Evolutionary conservation across 2,329 filamentous ascomycete genomes (phyloP).

Genomic region (Paecilomyces sp.): DNA sequence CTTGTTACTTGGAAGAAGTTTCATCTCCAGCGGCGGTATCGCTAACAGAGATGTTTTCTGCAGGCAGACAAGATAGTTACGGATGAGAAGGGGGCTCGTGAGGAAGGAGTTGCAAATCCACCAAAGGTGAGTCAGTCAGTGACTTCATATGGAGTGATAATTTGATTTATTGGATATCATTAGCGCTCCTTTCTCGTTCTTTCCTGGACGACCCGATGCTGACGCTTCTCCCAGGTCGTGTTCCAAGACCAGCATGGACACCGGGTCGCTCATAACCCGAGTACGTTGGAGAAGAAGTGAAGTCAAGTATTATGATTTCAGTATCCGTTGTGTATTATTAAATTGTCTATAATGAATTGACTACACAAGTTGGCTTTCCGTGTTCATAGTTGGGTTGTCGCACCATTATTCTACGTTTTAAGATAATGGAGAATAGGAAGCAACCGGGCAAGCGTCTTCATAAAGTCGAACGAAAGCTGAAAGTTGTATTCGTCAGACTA

Average conservation of each 20-base stretch:
- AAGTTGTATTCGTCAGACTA: too few relatives aligned
- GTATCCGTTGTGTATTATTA: neutral
- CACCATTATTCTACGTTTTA: too few relatives aligned
- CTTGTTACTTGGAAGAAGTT: neutral
- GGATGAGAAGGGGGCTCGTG: slow-evolving; percentile 12
- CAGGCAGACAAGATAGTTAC: slow-evolving; percentile 17
- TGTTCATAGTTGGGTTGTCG: too few relatives aligned
- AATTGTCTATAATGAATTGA: neutral
- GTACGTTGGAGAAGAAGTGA: slow-evolving; percentile 12
- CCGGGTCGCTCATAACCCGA: slow-evolving; percentile 17
- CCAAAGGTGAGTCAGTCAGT: slow-evolving; percentile 12
- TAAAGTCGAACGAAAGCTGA: too few relatives aligned
- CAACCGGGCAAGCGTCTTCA: too few relatives aligned
- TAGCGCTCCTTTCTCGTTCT: too few relatives aligned
- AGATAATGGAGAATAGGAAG: too few relatives aligned
- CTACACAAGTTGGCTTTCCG: too few relatives aligned
- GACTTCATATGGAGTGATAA: neutral
- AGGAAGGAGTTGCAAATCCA: slow-evolving; percentile 17
- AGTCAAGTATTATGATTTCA: neutral
- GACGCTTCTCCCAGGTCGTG: slow-evolving; percentile 11
- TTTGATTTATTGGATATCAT: neutral
- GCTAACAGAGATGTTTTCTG: neutral
- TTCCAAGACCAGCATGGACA: slow-evolving; percentile 21
- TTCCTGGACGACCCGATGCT: neutral
- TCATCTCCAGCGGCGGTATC: neutral